Evolutionary conservation across 345 rosid species (phyloP).

Genomic region (Salix arbutifolia): DNA sequence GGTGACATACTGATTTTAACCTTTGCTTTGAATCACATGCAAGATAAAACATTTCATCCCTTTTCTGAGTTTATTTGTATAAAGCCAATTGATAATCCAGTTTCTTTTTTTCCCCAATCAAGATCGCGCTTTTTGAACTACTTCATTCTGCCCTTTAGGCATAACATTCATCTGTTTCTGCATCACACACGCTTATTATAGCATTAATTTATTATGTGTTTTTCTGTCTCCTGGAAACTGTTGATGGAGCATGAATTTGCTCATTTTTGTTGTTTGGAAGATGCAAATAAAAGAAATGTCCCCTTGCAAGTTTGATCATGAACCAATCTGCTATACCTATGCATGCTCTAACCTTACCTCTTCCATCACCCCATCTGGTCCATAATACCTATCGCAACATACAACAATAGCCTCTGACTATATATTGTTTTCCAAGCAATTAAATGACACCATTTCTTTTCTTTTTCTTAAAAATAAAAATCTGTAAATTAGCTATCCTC

Average conservation of each 20-base stretch:
- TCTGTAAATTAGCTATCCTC: neutral
- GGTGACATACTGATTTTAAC: neutral
- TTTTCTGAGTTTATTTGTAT: neutral
- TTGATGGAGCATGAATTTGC: neutral
- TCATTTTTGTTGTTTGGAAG: neutral
- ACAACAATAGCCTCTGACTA: neutral
- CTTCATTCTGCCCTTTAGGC: neutral
- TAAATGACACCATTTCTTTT: neutral
- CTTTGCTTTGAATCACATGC: neutral
- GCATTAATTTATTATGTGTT: neutral
- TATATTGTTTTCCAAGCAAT: neutral
- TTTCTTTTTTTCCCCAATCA: neutral
- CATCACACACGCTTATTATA: neutral
- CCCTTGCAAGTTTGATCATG: neutral
- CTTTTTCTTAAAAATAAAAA: neutral
- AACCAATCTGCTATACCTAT: neutral
- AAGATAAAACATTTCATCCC: neutral
- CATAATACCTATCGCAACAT: neutral
- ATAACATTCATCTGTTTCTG: neutral
- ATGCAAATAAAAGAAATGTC: neutral
- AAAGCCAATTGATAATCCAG: neutral
- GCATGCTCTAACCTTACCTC: neutral
- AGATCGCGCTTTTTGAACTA: neutral
- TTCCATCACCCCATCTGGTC: neutral
- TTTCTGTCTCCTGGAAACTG: neutral